Evolutionary conservation across 306 rosid species (phyloP), one percentile per base, ranked within the genome.

Genomic region (Quercus parvula): DNA sequence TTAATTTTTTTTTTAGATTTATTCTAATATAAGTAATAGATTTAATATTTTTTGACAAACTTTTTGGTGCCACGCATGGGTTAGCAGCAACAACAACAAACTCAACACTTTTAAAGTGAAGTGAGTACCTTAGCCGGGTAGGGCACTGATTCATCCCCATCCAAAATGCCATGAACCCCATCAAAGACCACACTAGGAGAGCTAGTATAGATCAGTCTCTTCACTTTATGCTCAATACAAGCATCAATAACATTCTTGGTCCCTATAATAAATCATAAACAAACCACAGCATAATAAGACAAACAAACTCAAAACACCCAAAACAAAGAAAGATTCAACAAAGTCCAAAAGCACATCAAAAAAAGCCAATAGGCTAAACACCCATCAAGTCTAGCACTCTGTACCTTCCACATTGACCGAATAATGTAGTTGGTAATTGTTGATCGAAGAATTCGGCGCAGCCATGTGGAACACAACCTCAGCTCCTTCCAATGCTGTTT

Each of bases 381-480:
- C 11, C 5, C 1, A 59, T 9, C 13, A 73, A 24, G 2, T 54
- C 24, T 24, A 78, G 12, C 4, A 55, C 57, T 9, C 51, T 28
- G 44, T 79, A 92, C 99, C 97, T 90, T 90, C 92, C 5, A 96
- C 99, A 76, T 92, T 96, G 28, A 96, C 99, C 2, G 98, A 90
- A 79, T 81, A 82, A 83, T 96, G 99, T 35, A 96, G 92, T 90
- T 91, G 86, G 86, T 81, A 81, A 51, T 81, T 86, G 83, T 96
- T 96, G 71, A 96, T 90, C 31, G 98, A 93, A 6, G 99, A 93
- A 62, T 93, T 88, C 0, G 99, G 99, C 64, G 99, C 99, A 74
- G 99, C 99, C 99, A 93, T 91, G 75, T 96, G 99, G 77, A 93
- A 96, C 75, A 93, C 99, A 70, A 78, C 94, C 82, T 96, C 98